Evolutionary conservation across 2,329 filamentous ascomycete genomes (phyloP), one percentile per base, ranked within the genome.

Genomic region (Chaetoscypha palmicola): DNA sequence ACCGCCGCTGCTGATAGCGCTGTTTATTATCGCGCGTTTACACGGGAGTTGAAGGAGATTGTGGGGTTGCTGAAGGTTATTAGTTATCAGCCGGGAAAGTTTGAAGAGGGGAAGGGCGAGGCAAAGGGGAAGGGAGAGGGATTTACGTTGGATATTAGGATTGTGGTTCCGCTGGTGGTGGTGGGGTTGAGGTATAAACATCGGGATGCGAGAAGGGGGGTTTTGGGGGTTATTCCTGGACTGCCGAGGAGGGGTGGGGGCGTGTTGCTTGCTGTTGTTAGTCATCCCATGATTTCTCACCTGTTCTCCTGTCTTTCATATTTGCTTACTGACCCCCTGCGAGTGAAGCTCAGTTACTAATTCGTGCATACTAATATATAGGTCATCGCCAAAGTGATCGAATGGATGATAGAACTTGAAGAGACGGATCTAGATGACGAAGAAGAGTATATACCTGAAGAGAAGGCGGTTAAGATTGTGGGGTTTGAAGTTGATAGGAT

Each of bases 391-490:
- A 34, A 38, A 30, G 35, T 48, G 16, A 43, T 48, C 38, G 16
- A 36, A 10, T 51, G 48, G 48, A 23, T 48, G 16, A 28, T 32
- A 2, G 42, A 35, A 3, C 21, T 48, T 33, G 48, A 48, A 17
- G 46, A 48, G 26, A 41, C 22, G 8, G 36, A 21, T 16, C 21
- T 26, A 17, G 16, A 30, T 14, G 26, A 11, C 5, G 19, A 38
- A 3, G 37, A 41, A 28, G 35, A 37, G 21, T 48, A 48, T 41
- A 41, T 48, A 3, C 37, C 41, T 17, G 37, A 44, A 26, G 37
- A 45, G 14, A 33, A 33, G 14, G 22, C 36, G 7, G 41, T 34
- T 9, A 34, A 31, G 9, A 8, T 41, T 7, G 22, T 17, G 19
- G 21, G 20, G 11, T 19, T 45, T 5, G 37, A 45, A 30, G 21